These are phyloP conservation scores for Ceratonia siliqua DNA, from an alignment of 306 rosid species.

Conservation along the genomic window DNA sequence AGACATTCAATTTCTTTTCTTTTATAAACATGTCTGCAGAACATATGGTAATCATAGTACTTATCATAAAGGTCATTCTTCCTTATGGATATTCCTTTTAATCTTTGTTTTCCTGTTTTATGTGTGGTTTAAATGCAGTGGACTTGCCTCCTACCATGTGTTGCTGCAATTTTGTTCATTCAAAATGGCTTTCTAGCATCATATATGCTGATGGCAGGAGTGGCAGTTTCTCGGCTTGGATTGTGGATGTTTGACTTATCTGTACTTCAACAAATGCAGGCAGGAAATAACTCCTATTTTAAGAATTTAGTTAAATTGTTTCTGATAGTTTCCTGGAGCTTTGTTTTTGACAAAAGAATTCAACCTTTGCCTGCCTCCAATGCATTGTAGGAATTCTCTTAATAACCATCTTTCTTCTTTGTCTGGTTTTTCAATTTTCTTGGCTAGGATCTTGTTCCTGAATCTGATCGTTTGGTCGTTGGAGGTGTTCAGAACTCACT, in stretches of 20 bases:
- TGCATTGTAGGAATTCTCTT: not conserved
- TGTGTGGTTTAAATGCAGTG: slow-evolving; percentile 53
- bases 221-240: slow-evolving; percentile 84
- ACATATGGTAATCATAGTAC: not conserved
- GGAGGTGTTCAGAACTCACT: slow-evolving; percentile 92
- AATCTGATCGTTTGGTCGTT: slow-evolving; percentile 73
- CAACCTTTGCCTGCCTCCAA: not conserved
- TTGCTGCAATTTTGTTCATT: slow-evolving; percentile 67
- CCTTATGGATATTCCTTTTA: not conserved
- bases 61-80: not conserved
- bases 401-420: not conserved
- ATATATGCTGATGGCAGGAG: slow-evolving; percentile 76
- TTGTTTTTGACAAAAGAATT: not conserved
- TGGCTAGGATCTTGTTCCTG: slow-evolving; percentile 68
- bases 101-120: not conserved
- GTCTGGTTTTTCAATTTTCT: slow-evolving; percentile 8
- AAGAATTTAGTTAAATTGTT: not conserved
- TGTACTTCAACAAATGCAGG: slow-evolving; percentile 94
- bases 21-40: not conserved
- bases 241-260: slow-evolving; percentile 91
- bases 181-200: slow-evolving; percentile 48
- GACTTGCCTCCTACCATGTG: slow-evolving; percentile 67
- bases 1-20: not conserved
- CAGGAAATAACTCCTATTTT: slow-evolving; percentile 19
- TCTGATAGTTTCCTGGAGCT: not conserved